Conservation (phyloP, 139 green algal species). For the Micromonas pusilla region DNA sequence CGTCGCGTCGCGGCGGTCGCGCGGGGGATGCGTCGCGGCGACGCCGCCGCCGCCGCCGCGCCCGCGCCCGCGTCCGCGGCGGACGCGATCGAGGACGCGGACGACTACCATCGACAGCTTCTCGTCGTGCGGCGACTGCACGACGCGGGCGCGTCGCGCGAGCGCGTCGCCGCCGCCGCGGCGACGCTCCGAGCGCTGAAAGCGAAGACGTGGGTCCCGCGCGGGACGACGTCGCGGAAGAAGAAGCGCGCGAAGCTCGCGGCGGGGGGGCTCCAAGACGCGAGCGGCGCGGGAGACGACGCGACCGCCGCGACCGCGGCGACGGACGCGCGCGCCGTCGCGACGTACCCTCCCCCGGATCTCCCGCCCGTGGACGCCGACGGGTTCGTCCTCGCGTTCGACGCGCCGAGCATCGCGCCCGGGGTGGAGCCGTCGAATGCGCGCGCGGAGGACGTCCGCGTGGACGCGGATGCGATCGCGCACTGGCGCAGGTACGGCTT, state of each 20-base stretch:
- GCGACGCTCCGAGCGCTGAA: background rate
- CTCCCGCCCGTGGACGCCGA: background rate
- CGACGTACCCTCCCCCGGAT: background rate
- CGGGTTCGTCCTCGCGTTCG: background rate
- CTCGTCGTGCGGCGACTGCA: background rate
- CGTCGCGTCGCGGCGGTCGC: background rate
- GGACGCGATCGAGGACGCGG: background rate
- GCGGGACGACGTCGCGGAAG: background rate
- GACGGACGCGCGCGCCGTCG: background rate
- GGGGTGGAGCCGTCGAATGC: background rate
- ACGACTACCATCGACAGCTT: background rate
- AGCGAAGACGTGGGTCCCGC: background rate
- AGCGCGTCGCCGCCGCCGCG: background rate
- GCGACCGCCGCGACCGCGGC: too few relatives aligned
- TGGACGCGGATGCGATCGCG: background rate
- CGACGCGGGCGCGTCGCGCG: background rate
- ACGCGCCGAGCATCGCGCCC: background rate
- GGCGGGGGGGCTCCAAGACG: too few relatives aligned
- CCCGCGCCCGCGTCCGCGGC: too few relatives aligned
- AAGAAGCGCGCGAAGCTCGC: too few relatives aligned
- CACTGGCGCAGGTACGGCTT: background rate
- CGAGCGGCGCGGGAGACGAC: too few relatives aligned
- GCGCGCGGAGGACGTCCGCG: background rate
- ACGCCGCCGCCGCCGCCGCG: too few relatives aligned
- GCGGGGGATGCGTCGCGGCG: background rate